Conservation (phyloP, 1,284 basidiomycete genomes). For the Sanghuangporus baumii region DNA sequence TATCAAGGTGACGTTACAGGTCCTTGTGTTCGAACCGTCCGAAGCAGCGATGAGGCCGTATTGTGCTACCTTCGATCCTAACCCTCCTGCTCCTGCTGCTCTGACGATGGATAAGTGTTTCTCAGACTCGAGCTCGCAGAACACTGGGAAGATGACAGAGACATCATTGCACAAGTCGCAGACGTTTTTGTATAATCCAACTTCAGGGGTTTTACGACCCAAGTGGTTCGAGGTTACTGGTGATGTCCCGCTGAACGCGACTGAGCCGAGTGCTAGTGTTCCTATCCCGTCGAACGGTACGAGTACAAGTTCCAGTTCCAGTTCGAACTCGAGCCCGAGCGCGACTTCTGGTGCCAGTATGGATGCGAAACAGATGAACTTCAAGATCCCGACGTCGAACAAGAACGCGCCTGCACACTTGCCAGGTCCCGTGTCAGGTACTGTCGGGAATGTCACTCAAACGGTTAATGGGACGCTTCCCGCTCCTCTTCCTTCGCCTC, state of each 20-base stretch:
- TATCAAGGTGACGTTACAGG: conserved; percentile 38
- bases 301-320: background rate
- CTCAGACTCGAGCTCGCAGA: conserved; percentile 5
- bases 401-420: background rate
- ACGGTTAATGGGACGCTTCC: conserved; percentile 18
- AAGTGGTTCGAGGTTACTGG: conserved; percentile 35
- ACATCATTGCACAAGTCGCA: conserved; percentile 43
- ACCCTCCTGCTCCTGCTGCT: conserved; percentile 40
- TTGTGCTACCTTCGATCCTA: conserved; percentile 59
- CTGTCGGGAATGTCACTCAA: conserved; percentile 17
- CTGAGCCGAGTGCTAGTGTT: conserved; percentile 19
- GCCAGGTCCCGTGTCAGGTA: background rate
- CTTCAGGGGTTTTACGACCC: conserved; percentile 45
- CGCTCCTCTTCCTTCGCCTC: conserved; percentile 19
- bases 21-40: conserved; percentile 38
- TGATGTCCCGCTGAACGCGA: conserved; percentile 20
- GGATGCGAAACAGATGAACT: conserved; percentile 8
- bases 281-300: background rate
- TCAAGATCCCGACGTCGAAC: conserved; percentile 5
- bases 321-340: background rate
- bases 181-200: conserved; percentile 48
- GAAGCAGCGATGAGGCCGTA: conserved; percentile 34
- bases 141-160: conserved; percentile 9
- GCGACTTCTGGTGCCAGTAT: background rate
- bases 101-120: conserved; percentile 45